These are phyloP conservation scores for Rhizopus delemar DNA, from an alignment of 371 early-diverging fungal species.

Conservation along the genomic window DNA sequence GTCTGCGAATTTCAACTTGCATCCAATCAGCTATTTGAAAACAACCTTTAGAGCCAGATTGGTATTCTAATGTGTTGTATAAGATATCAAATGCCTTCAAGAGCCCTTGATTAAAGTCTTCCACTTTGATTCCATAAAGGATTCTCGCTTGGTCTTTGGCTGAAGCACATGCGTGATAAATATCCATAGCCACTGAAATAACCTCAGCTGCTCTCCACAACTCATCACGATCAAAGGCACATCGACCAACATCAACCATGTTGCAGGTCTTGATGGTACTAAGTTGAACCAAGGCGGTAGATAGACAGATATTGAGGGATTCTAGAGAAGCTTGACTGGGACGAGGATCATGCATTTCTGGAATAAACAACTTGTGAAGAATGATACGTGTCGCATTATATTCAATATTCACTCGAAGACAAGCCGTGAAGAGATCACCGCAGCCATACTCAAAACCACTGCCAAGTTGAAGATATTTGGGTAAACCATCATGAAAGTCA, in stretches of 20 bases:
- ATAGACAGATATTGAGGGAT: conserved; percentile 47
- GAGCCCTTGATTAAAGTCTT: conserved; percentile 36
- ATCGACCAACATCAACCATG: conserved; percentile 30
- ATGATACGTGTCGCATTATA: conserved; percentile 51
- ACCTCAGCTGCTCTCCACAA: conserved; percentile 46
- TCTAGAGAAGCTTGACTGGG: conserved; percentile 38
- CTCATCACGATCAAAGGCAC: conserved; percentile 52
- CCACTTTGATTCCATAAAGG: conserved; percentile 21
- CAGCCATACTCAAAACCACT: conserved; percentile 50
- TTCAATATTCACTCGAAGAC: conserved; percentile 49
- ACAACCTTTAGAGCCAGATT: conserved; percentile 31
- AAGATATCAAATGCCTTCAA: conserved; percentile 31
- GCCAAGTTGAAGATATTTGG: conserved; percentile 42
- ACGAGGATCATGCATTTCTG: conserved; percentile 37
- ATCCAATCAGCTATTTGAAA: conserved; percentile 48
- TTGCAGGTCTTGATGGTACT: conserved; percentile 35
- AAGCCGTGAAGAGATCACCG: conserved; percentile 40
- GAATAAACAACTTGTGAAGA: conserved; percentile 49
- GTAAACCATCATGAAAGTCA: conserved; percentile 30
- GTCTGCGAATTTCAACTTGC: conserved; percentile 43
- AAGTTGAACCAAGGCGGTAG: conserved; percentile 34
- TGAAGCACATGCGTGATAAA: conserved; percentile 36
- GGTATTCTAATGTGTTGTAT: conserved; percentile 33
- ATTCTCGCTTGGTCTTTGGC: conserved; percentile 29
- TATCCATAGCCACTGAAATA: conserved; percentile 40